Conservation (phyloP, 176 grass and related monocot species). For the Elymus sibiricus region DNA sequence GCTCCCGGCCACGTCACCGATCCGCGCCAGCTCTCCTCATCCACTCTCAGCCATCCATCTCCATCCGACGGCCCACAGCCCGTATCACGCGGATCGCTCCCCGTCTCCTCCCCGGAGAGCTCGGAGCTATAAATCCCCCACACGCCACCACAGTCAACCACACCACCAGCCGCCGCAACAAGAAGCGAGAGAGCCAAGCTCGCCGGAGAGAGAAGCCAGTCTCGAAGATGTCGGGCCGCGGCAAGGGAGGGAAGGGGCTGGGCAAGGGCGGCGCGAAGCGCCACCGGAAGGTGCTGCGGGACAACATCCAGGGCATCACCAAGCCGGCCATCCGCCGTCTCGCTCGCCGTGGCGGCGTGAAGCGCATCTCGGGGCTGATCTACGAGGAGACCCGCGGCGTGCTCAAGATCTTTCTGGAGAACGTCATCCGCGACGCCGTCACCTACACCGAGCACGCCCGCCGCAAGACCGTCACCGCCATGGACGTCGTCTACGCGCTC, state of each 20-base stretch:
- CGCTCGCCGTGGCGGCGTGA: conserved; percentile 76
- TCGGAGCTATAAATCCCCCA: too few relatives aligned
- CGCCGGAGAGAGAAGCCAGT: too few relatives aligned
- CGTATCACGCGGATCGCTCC: too few relatives aligned
- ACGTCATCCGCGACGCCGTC: conserved; percentile 92
- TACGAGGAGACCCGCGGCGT: conserved; percentile 97
- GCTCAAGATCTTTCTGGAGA: conserved; percentile 98
- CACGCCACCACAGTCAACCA: too few relatives aligned
- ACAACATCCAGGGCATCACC: conserved; percentile 97
- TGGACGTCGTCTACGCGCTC: conserved; percentile 96
- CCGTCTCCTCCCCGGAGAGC: too few relatives aligned
- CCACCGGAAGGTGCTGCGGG: conserved; percentile 81
- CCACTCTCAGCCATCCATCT: too few relatives aligned
- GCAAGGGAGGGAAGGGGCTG: conserved; percentile 90
- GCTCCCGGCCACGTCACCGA: too few relatives aligned
- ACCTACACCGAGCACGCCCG: conserved; percentile 93
- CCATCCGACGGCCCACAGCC: too few relatives aligned
- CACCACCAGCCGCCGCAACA: too few relatives aligned
- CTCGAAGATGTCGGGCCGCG: conserved; percentile 74
- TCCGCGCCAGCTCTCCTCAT: too few relatives aligned
- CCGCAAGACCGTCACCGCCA: conserved; percentile 93
- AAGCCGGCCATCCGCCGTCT: conserved; percentile 84
- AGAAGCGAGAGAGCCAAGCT: too few relatives aligned
- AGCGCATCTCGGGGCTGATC: conserved; percentile 90
- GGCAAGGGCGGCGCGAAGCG: conserved; percentile 88